Evolutionary conservation across 768 basidiomycete genomes (phyloP), one percentile per base, ranked within the genome.

Genomic region (Neoboletus subvelutipes): DNA sequence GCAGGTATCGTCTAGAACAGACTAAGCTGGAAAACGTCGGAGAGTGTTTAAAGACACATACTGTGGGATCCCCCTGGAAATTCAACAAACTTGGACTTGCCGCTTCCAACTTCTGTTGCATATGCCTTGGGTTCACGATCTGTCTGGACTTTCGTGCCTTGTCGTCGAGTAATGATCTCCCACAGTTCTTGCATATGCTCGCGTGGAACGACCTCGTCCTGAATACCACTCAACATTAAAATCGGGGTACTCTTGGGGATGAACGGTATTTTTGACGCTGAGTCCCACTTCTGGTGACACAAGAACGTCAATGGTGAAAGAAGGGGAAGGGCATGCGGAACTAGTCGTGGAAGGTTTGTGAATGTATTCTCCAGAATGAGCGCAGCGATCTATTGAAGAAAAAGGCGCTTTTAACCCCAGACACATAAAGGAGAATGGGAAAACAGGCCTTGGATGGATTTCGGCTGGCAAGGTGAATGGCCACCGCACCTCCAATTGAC

Each of bases 301-400:
- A 94, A 81, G 72, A 88, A 88, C 20, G 91, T 76, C 66, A 94
- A 78, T 4, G 86, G 88, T 0, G 82, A 77, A 31, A 94, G 79
- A 33, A 82, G 68, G 7, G 94, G 94, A 34, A 97, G 75, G 17
- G 88, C 83, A 58, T 84, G 77, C 0, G 92, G 94, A n/a, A 97
- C 83, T 17, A 96, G 82, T 50, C 79, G 81, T 6, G 88, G 88
- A 29, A 98, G 81, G 41, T 89, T 92, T 34, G 88, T 83, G 71
- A 97, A 97, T 0, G 95, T 96, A 70, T 97, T 98, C 76, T 98
- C 95, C 56, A 98, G 79, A 54, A 98, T 82, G 17, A 97, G 78
- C 1, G 87, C 94, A 18, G 76, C 55, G 54, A 96, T 84, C 88
- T 92, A 60, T 28, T 4, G 15, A 41, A 50, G 41, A 28, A 39